Evolutionary conservation across 441 rosid species (phyloP).

Genomic region (Aleurites moluccanus): DNA sequence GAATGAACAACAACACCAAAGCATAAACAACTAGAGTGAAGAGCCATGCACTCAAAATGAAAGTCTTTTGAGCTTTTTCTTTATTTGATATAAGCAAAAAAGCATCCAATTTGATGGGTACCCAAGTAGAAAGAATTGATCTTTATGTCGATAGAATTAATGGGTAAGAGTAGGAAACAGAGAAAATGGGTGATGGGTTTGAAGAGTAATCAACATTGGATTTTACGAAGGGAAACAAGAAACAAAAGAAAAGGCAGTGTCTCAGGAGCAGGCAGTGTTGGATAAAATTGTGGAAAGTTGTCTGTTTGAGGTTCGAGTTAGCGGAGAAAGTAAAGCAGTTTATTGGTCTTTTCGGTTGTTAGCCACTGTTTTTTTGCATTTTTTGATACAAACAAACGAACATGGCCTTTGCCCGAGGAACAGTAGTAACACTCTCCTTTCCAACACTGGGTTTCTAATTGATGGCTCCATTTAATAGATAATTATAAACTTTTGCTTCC

Average conservation of each 20-base stretch:
- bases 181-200: neutral
- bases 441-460: too few relatives aligned
- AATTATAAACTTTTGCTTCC: too few relatives aligned
- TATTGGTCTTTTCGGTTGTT: neutral
- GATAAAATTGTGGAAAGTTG: neutral
- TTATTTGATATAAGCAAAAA: neutral
- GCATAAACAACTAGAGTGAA: constrained; percentile 27
- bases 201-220: neutral
- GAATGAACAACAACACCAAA: constrained; percentile 25
- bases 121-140: neutral
- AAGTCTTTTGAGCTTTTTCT: neutral
- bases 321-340: neutral
- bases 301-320: neutral
- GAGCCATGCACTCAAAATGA: constrained; percentile 23
- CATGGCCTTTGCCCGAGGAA: too few relatives aligned
- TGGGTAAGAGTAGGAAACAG: neutral
- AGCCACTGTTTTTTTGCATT: neutral
- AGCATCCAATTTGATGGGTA: neutral
- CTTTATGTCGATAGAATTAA: neutral
- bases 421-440: too few relatives aligned
- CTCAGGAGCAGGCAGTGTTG: neutral
- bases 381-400: too few relatives aligned
- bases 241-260: neutral
- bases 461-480: too few relatives aligned
- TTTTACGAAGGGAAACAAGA: neutral